phyloP scores from a whole-genome alignment of 73 alveolate genomes.

The Paramecium biaurelia region DNA sequence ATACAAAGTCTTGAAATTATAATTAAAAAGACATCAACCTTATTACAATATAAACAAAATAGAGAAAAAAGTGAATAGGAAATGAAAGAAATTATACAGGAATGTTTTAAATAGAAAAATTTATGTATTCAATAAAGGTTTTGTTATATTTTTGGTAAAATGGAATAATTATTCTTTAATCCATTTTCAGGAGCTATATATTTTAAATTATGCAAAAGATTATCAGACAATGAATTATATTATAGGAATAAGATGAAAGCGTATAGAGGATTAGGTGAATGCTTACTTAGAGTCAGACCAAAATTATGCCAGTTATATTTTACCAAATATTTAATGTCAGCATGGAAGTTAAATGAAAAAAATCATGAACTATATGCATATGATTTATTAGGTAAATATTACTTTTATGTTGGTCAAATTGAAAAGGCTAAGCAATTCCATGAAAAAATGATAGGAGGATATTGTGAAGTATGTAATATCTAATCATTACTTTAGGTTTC shows the following conservation, averaged over 20 bases:
- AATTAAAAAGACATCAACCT: not conserved
- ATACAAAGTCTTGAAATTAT: not conserved
- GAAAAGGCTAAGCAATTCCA: constrained; percentile 18
- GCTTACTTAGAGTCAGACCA: not conserved
- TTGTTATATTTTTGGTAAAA: constrained; percentile 14
- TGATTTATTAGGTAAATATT: constrained; percentile 28
- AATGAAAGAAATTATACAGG: not conserved
- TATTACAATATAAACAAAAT: not conserved
- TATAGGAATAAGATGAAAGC: constrained; percentile 27
- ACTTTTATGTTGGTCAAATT: constrained; percentile 11
- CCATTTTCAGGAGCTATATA: constrained; percentile 18
- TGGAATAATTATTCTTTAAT: constrained; percentile 11
- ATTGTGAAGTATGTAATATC: constrained; percentile 31
- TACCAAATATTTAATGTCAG: constrained; percentile 39
- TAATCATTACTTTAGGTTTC: not conserved
- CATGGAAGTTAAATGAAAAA: constrained; percentile 31
- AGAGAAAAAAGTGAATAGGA: not conserved
- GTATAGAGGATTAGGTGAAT: constrained; percentile 1
- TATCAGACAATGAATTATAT: not conserved
- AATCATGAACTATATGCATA: constrained; percentile 33
- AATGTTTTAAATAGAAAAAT: not conserved
- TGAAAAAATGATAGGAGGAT: constrained; percentile 27
- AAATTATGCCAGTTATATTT: constrained; percentile 9
- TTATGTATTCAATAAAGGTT: constrained; percentile 4
- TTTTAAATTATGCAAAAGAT: constrained; percentile 14